Evolutionary conservation across 495 filamentous ascomycete genomes (phyloP), one percentile per base, ranked within the genome.

Genomic region (Jackrogersella minutella): DNA sequence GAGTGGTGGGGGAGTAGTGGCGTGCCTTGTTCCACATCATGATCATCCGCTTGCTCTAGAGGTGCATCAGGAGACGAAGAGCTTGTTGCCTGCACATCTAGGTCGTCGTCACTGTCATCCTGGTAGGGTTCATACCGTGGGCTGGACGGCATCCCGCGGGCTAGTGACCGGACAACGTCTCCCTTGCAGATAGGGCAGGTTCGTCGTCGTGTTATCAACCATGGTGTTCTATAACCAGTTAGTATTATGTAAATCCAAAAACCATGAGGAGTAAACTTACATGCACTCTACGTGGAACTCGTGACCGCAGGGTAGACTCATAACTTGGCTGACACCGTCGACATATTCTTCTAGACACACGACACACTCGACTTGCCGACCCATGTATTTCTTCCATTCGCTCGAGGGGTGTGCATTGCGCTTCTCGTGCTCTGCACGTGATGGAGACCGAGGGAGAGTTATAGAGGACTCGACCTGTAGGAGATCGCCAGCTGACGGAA

Each of bases 251-350:
- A 21, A 3, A 1, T 33, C 16, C n/a, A 5, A n/a, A n/a, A 19
- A 34, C 0, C 3, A 17, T 17, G 2, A 11, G 36, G 21, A 30
- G 34, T 55, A 46, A 31, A 89, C 94, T 90, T 84, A 97, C 93
- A 99, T 98, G 93, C 95, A 99, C 70, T 95, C 93, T 33, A 82
- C 94, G 75, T 99, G 95, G 76, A 99, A 99, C 72, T 99, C 95
- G 73, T 99, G 95, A 19, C 95, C 95, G 78, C 95, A 99, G n/a
- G 95, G 95, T 51, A 99, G 79, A 67, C 91, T 97, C 95, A 99
- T 99, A 14, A 99, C 96, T 58, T 86, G 82, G 74, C 93, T 97
- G 69, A 98, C 87, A 26, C 95, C 94, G 75, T 97, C 96, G 14
- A 97, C 82, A 75, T 98, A 99, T 71, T 99, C 96, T 77, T 99